Evolutionary conservation across 2,329 filamentous ascomycete genomes (phyloP), one percentile per base, ranked within the genome.

Genomic region (Colletotrichum sp.): DNA sequence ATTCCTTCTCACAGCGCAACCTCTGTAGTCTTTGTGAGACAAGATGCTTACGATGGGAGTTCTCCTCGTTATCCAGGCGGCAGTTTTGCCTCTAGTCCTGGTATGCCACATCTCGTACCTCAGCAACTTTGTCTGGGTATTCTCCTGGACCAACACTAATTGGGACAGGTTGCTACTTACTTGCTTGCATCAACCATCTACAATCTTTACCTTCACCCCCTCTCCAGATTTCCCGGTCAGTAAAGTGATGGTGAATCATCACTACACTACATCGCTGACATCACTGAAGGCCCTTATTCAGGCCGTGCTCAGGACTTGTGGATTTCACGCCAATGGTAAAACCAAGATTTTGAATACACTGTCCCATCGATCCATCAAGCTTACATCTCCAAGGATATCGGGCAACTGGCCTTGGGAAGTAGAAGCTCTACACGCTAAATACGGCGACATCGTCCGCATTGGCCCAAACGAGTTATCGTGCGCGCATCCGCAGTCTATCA

Each of bases 391-490:
- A 1, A 70, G 69, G 62, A 70, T 70, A 11, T 66, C 62, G 5
- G 69, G 62, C 1, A 34, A 36, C 27, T 70, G 62, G 69, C 69
- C 69, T 8, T 70, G 69, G 69, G 69, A 47, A n/a, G 12, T 70
- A 8, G 69, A 70, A 15, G 54, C 61, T 2, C 24, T 70, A 27
- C 69, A 70, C 34, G 51, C 61, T 3, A 66, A 70, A 11, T 70
- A 66, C 27, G 69, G 69, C 8, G 80, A 82, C 3, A 82, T 89
- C 3, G 86, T 89, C 9, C 84, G 87, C 11, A 79, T 87, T 43
- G 82, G 82, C 6, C 87, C 87, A 1, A 81, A 86, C 66, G 85
- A 88, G 72, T 81, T 89, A 2, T 84, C 85, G 3, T 89, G 86
- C 76, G 82, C 79, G 34, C 77, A 81, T 21, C 78, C 80, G 5